Evolutionary conservation across 306 rosid species (phyloP).

Genomic region (Gastrolobium villosum): DNA sequence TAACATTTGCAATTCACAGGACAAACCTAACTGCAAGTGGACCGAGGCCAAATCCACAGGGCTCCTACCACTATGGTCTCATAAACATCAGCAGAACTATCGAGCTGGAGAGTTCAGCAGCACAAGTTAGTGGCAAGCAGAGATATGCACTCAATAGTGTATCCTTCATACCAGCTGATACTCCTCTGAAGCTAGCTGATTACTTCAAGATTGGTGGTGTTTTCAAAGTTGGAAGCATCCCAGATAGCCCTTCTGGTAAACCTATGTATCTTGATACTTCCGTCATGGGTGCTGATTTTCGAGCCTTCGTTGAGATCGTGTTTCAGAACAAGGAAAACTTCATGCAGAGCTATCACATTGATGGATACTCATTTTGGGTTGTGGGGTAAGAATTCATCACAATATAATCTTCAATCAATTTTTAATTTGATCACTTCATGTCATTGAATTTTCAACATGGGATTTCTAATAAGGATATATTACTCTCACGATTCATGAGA

Average conservation of each 20-base stretch:
- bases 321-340: conserved; percentile 81
- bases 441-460: conserved; percentile 3
- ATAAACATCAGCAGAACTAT: conserved; percentile 78
- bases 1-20: conserved; percentile 52
- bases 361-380: conserved; percentile 96
- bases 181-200: conserved; percentile 93
- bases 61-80: conserved; percentile 91
- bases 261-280: conserved; percentile 80
- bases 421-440: not conserved
- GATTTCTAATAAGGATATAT: not conserved
- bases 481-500: too few species aligned
- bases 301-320: conserved; percentile 85
- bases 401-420: not conserved
- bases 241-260: conserved; percentile 64
- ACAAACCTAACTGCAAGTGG: conserved; percentile 95
- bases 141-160: conserved; percentile 89
- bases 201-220: conserved; percentile 81
- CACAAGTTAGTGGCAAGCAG: conserved; percentile 72
- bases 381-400: conserved; percentile 74
- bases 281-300: conserved; percentile 86
- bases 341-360: conserved; percentile 82
- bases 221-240: conserved; percentile 78
- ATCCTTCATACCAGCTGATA: conserved; percentile 74
- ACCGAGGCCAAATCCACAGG: conserved; percentile 97
- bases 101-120: conserved; percentile 71